These are phyloP conservation scores for Wickerhamiella qilinensis DNA, from an alignment of 805 yeast species.

Conservation along the genomic window DNA sequence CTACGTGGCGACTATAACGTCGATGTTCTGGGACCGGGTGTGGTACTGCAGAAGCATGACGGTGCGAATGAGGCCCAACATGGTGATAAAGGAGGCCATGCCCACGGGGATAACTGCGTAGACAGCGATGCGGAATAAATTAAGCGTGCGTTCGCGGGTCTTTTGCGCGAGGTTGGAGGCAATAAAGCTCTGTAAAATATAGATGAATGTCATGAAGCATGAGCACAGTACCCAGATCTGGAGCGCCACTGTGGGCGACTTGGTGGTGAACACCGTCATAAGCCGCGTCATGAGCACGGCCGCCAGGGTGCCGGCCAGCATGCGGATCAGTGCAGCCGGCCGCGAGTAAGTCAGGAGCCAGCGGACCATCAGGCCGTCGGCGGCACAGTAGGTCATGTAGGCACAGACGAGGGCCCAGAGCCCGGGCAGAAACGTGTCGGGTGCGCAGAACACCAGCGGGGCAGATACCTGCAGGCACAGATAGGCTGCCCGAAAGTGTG, in stretches of 20 bases:
- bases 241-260: constrained; percentile 49
- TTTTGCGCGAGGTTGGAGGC: constrained; percentile 38
- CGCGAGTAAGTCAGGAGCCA: constrained; percentile 85
- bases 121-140: constrained; percentile 75
- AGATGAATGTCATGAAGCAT: constrained; percentile 63
- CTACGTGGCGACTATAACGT: not conserved
- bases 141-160: constrained; percentile 44
- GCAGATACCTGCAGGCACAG: constrained; percentile 6
- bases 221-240: constrained; percentile 90
- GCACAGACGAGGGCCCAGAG: constrained; percentile 89
- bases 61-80: constrained; percentile 68
- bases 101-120: constrained; percentile 99
- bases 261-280: constrained; percentile 53
- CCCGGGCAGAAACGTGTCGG: constrained; percentile 13
- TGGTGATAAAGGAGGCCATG: constrained; percentile 79
- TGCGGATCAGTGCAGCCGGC: constrained; percentile 74
- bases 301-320: constrained; percentile 66
- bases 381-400: constrained; percentile 62
- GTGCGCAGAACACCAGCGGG: constrained; percentile 9
- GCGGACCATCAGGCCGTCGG: constrained; percentile 80
- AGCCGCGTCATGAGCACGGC: constrained; percentile 56
- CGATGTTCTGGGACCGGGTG: not conserved
- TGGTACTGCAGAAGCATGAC: constrained; percentile 62
- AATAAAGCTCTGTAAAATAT: constrained; percentile 73
- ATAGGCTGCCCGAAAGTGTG: constrained; percentile 24